Evolutionary conservation across 495 filamentous ascomycete genomes (phyloP).

Genomic region (Mytilinidion resinicola): DNA sequence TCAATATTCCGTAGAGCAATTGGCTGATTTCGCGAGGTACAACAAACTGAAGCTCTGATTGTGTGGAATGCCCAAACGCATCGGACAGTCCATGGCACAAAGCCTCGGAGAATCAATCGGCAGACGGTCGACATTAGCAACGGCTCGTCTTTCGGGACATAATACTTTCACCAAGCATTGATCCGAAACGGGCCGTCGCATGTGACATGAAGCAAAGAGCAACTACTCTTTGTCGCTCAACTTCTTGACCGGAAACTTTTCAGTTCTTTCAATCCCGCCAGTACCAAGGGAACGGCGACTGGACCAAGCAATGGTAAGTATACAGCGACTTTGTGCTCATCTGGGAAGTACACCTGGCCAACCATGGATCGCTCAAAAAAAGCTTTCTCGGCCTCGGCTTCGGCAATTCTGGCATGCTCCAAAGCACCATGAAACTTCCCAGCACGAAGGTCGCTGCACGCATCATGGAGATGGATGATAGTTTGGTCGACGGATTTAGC

Average conservation of each 20-base stretch:
- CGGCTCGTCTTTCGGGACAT: too few species aligned
- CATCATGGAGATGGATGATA: slow-evolving; percentile 62
- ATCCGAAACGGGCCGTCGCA: too few species aligned
- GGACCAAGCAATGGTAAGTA: slow-evolving; percentile 89
- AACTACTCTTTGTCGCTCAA: too few species aligned
- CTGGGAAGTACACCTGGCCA: slow-evolving; percentile 93
- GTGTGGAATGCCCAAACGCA: too few species aligned
- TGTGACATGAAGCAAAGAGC: too few species aligned
- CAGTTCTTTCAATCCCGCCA: slow-evolving; percentile 75
- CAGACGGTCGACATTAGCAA: too few species aligned
- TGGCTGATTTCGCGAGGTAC: too few species aligned
- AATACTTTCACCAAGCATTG: too few species aligned
- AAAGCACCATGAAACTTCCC: slow-evolving; percentile 62
- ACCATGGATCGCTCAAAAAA: slow-evolving; percentile 99
- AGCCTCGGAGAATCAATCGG: too few species aligned
- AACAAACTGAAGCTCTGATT: too few species aligned
- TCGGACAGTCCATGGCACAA: too few species aligned
- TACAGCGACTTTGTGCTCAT: slow-evolving; percentile 98
- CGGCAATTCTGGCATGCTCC: slow-evolving; percentile 73
- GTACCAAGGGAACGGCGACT: slow-evolving; percentile 80
- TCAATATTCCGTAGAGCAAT: too few species aligned
- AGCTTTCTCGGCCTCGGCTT: slow-evolving; percentile 81
- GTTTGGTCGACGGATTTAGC: slow-evolving; percentile 79
- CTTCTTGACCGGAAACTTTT: slow-evolving; percentile 46
- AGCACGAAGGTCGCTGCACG: slow-evolving; percentile 65